Percentiles rank a stretch among this genome's conserved stretches.
Conservation (phyloP, 108 stramenopile species). For the Nitzschia palea region DNA sequence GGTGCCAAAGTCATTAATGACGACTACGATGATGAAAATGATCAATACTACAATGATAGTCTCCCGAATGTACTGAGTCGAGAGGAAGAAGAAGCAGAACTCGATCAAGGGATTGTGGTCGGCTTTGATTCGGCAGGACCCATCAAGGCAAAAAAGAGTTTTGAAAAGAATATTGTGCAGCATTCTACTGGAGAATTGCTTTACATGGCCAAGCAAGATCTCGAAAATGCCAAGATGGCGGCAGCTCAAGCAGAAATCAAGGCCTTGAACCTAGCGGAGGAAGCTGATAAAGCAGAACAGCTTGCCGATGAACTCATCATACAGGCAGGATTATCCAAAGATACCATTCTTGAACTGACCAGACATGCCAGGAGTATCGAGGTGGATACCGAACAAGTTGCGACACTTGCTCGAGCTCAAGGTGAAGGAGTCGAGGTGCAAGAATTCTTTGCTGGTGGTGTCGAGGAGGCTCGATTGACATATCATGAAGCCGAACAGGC, state of each 20-base stretch:
- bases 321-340: conserved; percentile 31
- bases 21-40: conserved; percentile 79
- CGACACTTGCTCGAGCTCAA: conserved; percentile 1
- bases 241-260: conserved; percentile 35
- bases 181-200: conserved; percentile 33
- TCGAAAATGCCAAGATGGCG: conserved; percentile 22
- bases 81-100: conserved; percentile 53
- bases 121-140: conserved; percentile 67
- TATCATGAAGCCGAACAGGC: conserved; percentile 46
- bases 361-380: conserved; percentile 14
- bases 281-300: conserved; percentile 44
- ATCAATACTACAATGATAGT: conserved; percentile 23
- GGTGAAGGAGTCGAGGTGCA: conserved; percentile 66
- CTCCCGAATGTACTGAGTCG: conserved; percentile 20
- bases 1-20: conserved; percentile 64
- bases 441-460: conserved; percentile 60
- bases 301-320: conserved; percentile 30
- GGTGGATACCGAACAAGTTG: conserved; percentile 21
- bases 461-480: conserved; percentile 47
- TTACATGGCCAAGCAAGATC: conserved; percentile 33
- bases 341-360: conserved; percentile 17
- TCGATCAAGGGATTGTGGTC: conserved; percentile 45
- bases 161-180: conserved; percentile 16
- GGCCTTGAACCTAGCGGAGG: conserved; percentile 36
- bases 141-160: conserved; percentile 27